phyloP scores from a whole-genome alignment of 1,284 basidiomycete species.

The Porogramme epimiltina region DNA sequence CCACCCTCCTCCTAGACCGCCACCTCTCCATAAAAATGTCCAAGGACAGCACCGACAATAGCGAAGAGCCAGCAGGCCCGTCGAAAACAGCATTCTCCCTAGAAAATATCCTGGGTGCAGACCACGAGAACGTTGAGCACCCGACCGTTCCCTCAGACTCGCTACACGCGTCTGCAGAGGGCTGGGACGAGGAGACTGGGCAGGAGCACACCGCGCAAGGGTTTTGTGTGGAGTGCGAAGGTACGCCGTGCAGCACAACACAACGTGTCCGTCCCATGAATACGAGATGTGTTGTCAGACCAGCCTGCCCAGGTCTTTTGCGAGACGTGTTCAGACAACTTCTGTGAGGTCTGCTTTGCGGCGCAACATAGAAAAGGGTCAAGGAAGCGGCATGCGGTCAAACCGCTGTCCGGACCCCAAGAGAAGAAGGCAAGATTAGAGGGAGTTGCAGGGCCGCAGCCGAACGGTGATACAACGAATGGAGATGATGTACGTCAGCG shows the following conservation, averaged over 20 bases:
- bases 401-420: constrained; percentile 39
- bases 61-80: constrained; percentile 8
- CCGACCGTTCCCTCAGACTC: constrained; percentile 39
- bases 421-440: constrained; percentile 27
- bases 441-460: constrained; percentile 24
- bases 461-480: constrained; percentile 15
- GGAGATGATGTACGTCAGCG: constrained; percentile 28
- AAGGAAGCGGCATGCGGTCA: constrained; percentile 64
- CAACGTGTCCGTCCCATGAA: not conserved
- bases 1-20: constrained; percentile 9
- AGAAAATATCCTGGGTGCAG: constrained; percentile 62
- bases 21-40: constrained; percentile 19
- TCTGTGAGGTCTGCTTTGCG: constrained; percentile 82
- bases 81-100: constrained; percentile 50
- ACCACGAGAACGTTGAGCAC: constrained; percentile 62
- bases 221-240: constrained; percentile 82
- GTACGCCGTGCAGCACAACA: constrained; percentile 40
- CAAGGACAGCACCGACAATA: constrained; percentile 8
- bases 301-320: constrained; percentile 78
- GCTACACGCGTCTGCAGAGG: constrained; percentile 38
- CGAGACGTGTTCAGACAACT: constrained; percentile 68
- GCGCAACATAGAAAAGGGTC: constrained; percentile 80
- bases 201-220: constrained; percentile 57
- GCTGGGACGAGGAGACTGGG: constrained; percentile 66
- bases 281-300: constrained; percentile 44